These are phyloP conservation scores for Solanum chiquidenum DNA, from an alignment of 257 asterid genomes.

Conservation along the genomic window DNA sequence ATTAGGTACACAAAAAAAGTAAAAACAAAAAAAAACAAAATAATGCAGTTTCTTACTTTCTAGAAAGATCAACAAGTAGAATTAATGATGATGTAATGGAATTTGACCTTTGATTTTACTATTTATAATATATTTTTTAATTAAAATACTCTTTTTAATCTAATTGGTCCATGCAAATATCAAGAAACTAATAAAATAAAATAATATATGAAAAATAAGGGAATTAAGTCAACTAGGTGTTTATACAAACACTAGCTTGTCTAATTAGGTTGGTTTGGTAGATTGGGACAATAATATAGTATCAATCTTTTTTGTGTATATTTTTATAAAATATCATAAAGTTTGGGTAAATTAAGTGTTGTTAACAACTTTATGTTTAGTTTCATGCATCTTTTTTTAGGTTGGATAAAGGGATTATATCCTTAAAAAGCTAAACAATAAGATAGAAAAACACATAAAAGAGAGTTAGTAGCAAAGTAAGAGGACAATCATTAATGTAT, in stretches of 20 bases:
- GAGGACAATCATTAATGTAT: neutral
- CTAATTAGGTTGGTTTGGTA: constrained; percentile 6
- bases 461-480: neutral
- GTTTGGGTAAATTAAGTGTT: neutral
- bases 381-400: neutral
- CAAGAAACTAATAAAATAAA: neutral
- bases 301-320: neutral
- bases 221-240: constrained; percentile 17
- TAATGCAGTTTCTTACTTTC: neutral
- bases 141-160: neutral
- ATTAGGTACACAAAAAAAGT: constrained; percentile 25
- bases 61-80: neutral
- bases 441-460: neutral
- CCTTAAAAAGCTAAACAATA: neutral
- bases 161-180: neutral
- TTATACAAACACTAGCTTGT: constrained; percentile 8
- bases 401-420: neutral
- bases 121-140: neutral
- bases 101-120: constrained; percentile 27
- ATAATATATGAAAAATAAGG: neutral
- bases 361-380: neutral
- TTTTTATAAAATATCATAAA: neutral
- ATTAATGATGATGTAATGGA: constrained; percentile 25
- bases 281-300: neutral
- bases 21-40: neutral